Evolutionary conservation across 306 rosid species (phyloP).

Genomic region (Neltuma alba): DNA sequence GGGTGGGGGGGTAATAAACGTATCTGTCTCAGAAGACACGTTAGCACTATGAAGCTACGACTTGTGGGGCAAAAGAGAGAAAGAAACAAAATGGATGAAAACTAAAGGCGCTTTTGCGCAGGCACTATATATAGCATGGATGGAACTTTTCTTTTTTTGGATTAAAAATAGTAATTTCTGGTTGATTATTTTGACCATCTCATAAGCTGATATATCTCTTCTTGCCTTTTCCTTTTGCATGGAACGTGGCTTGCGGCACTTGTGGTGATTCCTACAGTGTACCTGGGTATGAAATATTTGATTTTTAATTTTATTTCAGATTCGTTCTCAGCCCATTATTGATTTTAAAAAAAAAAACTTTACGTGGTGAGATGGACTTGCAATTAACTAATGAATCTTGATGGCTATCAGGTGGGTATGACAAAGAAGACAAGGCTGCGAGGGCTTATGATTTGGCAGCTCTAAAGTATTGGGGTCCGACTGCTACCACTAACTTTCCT

Average conservation of each 20-base stretch:
- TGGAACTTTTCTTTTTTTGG: constrained; percentile 36
- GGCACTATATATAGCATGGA: constrained; percentile 35
- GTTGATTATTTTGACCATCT: constrained; percentile 51
- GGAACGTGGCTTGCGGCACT: constrained; percentile 53
- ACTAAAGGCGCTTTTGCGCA: constrained; percentile 35
- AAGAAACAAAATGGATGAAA: constrained; percentile 5
- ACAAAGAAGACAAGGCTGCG: constrained; percentile 99
- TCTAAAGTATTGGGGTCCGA: constrained; percentile 93
- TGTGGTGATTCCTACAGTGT: constrained; percentile 67
- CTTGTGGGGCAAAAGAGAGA: constrained; percentile 17
- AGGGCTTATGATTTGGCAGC: constrained; percentile 99
- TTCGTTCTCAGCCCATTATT: constrained; percentile 4
- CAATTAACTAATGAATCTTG: constrained; percentile 15
- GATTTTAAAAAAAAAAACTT: background rate
- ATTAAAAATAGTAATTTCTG: constrained; percentile 32
- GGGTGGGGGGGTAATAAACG: constrained; percentile 29
- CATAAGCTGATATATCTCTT: constrained; percentile 42
- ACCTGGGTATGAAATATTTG: constrained; percentile 72
- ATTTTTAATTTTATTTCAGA: background rate
- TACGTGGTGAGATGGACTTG: background rate
- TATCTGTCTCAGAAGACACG: constrained; percentile 38
- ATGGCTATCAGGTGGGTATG: constrained; percentile 86
- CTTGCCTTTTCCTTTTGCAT: constrained; percentile 60
- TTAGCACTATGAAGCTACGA: constrained; percentile 34
- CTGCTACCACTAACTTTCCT: constrained; percentile 94